Evolutionary conservation across 345 rosid species (phyloP), one percentile per base, ranked within the genome.

Genomic region (Erodium maritimum): DNA sequence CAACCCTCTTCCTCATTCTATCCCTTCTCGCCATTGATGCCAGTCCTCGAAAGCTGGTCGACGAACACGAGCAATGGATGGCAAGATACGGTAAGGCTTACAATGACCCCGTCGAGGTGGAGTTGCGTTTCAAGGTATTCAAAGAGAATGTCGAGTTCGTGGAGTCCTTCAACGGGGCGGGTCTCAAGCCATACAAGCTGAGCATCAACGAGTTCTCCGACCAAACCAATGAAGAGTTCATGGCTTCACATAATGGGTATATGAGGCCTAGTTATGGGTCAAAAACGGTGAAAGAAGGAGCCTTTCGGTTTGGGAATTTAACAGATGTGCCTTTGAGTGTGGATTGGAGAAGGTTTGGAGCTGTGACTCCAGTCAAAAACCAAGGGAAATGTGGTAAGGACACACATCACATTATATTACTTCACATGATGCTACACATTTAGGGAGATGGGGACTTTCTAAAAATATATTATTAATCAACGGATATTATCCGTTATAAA

Each of bases 271-370:
- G n/a, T n/a, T n/a, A 25, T 25, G 33, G 33, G 33, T 25, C 7
- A 25, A 25, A 7, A 25, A 25, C 7, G 3, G 33, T 25, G 33
- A 25, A 25, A 7, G 33, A 25, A 7, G 3, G 4, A 25, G 7
- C 3, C 7, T 25, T 25, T 25, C 33, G 3, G 7, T 25, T 2
- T 25, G 33, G 33, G 7, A 73, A 73, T 12, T 59, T 70, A 0
- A 59, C 63, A 2, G 63, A 62, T 0, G 70, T 71, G 17, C 80
- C 80, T 0, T 10, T 75, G 2, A 62, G 71, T 5, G 64, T 82
- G 65, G 80, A 79, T 22, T 80, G 85, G 88, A 68, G 81, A 61
- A 63, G 66, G 64, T 77, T 75, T 54, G 83, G 85, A 19, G 85
- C 79, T 37, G 82, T 82, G 18, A 77, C 84, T 10, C 68, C 67